Evolutionary conservation across 73 alveolate genomes (phyloP).

Genomic region (Blepharisma stoltei): DNA sequence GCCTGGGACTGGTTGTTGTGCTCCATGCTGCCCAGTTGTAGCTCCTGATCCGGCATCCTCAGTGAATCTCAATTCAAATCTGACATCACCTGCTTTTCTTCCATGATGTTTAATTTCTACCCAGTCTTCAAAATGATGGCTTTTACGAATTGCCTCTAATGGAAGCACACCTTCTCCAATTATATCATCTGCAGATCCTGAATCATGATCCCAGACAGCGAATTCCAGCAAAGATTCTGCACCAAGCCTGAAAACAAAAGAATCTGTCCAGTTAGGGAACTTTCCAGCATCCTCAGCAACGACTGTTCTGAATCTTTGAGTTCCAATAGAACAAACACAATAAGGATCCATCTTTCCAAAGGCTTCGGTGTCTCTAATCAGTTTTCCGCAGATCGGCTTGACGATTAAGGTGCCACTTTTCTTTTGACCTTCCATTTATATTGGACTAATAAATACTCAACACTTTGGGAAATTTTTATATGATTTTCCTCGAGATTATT

Average conservation of each 20-base stretch:
- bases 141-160: neutral
- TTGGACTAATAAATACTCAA: too few relatives aligned
- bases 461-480: too few relatives aligned
- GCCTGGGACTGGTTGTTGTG: neutral
- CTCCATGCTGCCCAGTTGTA: neutral
- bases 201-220: neutral
- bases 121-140: neutral
- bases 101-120: neutral
- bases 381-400: conserved; percentile 11
- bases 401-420: neutral
- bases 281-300: conserved; percentile 29
- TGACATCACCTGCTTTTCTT: neutral
- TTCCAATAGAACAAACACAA: neutral
- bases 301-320: conserved; percentile 26
- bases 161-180: conserved; percentile 1
- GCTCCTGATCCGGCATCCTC: neutral
- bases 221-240: neutral
- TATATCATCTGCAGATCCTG: conserved; percentile 13
- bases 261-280: conserved; percentile 35
- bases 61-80: neutral
- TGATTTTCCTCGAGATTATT: too few relatives aligned
- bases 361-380: conserved; percentile 31
- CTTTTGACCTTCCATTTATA: too few relatives aligned
- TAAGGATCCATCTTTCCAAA: conserved; percentile 42
- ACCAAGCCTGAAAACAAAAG: neutral